Evolutionary conservation across 768 basidiomycete genomes (phyloP).

Genomic region (Trametes cubensis): DNA sequence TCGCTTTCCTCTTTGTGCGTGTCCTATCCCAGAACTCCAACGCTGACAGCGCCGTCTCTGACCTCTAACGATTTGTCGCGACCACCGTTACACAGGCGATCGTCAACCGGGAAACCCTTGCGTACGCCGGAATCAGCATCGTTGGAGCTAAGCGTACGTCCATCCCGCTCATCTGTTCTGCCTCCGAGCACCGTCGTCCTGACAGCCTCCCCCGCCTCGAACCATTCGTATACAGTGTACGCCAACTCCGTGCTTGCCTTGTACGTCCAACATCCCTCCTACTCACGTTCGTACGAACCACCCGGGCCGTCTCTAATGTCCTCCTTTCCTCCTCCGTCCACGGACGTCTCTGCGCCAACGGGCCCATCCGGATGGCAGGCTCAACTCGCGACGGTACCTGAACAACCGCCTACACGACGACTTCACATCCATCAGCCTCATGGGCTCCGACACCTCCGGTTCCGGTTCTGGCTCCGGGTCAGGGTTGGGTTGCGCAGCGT

Average conservation of each 20-base stretch:
- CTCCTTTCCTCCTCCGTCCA: no score
- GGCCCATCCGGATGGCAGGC: no score
- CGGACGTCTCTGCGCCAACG: no score
- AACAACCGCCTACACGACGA: constrained; percentile 5
- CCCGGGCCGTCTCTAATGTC: no score
- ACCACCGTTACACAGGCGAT: background rate
- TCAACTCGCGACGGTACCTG: constrained; percentile 5
- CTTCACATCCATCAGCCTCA: background rate
- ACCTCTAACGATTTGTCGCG: no score
- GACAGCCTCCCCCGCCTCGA: background rate
- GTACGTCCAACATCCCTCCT: background rate
- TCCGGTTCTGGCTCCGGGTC: no score
- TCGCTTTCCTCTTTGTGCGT: constrained; percentile 4
- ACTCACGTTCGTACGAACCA: no score
- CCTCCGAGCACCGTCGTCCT: background rate
- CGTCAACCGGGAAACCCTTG: background rate
- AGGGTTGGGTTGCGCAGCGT: no score
- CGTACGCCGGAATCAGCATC: constrained; percentile 4
- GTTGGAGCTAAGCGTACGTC: constrained; percentile 3
- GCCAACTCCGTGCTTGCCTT: constrained; percentile 5
- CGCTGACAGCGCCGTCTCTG: no score
- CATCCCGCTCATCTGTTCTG: background rate
- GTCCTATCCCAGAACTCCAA: no score
- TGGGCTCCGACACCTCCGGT: no score
- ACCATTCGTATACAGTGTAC: background rate